Evolutionary conservation across 208 protist genomes (phyloP).

Genomic region (Novymonas esmeraldas): DNA sequence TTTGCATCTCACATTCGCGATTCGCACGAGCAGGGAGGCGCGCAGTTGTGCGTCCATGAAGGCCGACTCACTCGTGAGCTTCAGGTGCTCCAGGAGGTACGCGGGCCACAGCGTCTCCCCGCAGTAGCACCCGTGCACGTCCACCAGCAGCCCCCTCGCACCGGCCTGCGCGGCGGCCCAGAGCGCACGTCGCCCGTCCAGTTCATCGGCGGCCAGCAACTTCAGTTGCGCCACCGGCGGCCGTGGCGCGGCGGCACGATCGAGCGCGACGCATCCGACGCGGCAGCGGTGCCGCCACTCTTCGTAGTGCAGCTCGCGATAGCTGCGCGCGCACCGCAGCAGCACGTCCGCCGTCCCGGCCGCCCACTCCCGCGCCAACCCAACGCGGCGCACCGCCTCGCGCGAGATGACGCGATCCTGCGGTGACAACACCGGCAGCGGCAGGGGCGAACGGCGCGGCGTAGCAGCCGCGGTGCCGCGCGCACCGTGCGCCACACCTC

Average conservation of each 20-base stretch:
- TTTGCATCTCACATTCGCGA: conserved; percentile 37
- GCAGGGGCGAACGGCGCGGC: neutral
- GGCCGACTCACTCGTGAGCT: conserved; percentile 30
- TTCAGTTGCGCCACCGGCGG: conserved; percentile 15
- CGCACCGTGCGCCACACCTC: neutral
- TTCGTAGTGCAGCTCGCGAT: neutral
- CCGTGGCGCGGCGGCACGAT: neutral
- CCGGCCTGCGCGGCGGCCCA: conserved; percentile 9
- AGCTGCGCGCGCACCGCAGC: neutral
- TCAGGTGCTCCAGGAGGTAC: conserved; percentile 44
- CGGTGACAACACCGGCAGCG: conserved; percentile 7
- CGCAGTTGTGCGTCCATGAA: conserved; percentile 47
- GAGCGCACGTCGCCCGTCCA: conserved; percentile 14
- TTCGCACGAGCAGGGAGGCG: conserved; percentile 29
- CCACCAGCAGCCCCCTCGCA: conserved; percentile 1
- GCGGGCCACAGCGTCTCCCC: conserved; percentile 17
- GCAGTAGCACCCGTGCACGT: conserved; percentile 3
- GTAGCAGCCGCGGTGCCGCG: neutral
- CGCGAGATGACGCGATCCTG: conserved; percentile 21
- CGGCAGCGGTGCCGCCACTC: neutral
- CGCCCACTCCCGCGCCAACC: neutral
- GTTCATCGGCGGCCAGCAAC: conserved; percentile 20
- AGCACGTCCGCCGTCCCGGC: conserved; percentile 4
- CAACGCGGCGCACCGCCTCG: conserved; percentile 18
- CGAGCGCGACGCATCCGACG: neutral